Base-by-base conservation (phyloP, 331 rosid genomes). In the Cydonia oblonga region DNA sequence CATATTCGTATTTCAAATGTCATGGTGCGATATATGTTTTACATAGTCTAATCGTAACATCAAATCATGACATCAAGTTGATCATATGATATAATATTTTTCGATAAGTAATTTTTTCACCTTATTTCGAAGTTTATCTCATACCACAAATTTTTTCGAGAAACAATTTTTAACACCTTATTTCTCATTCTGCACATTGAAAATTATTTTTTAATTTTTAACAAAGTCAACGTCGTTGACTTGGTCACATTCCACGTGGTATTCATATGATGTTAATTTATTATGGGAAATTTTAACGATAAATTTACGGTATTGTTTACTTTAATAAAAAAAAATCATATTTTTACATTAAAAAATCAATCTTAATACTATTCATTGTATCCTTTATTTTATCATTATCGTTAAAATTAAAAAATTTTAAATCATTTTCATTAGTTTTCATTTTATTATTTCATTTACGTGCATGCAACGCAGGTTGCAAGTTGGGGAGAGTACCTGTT, bases 401-500 rank as follows among this genome's bases (percentile, higher is more conserved):
- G n/a, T n/a, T n/a, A n/a, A n/a, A n/a, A n/a, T n/a, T n/a, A n/a
- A n/a, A n/a, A n/a, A n/a, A n/a, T n/a, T n/a, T n/a, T n/a, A n/a
- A n/a, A n/a, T n/a, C n/a, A n/a, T n/a, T n/a, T n/a, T n/a, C n/a
- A n/a, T n/a, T n/a, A n/a, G n/a, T n/a, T n/a, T n/a, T n/a, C n/a
- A n/a, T n/a, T 40, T 53, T 33, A 20, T 15, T 11, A 10, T 57
- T 1, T 24, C 5, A 6, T 6, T 1, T 2, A 20, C 11, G 20
- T 68, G 79, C 54, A 6, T 49, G 54, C 54, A 16, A 15, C 2
- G 54, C 74, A 92, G 98, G 96, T 92, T 30, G 98, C 96, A 22
- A 90, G 96, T 74, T 92, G 96, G 98, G 98, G 96, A 73, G 98
- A 91, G 0, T 88, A 90, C 79, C 89, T 86, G 32, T 66, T 90